These are phyloP conservation scores for Ilex asprella DNA, from an alignment of 257 asterid genomes.

Conservation along the genomic window DNA sequence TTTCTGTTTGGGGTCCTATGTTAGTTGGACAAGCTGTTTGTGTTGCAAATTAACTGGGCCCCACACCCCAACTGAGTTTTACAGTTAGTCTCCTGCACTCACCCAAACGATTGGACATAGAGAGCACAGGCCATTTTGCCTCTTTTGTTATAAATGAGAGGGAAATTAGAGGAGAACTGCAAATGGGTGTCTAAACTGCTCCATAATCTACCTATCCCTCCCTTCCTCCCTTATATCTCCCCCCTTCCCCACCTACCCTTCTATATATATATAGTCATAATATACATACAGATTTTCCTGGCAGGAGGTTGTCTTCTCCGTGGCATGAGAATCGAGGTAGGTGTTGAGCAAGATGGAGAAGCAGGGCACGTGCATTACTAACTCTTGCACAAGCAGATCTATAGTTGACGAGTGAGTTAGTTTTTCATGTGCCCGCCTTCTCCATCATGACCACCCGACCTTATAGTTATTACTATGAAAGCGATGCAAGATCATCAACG, in stretches of 20 bases:
- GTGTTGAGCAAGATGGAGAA: constrained; percentile 94
- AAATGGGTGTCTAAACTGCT: constrained; percentile 2
- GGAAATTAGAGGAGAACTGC: background rate
- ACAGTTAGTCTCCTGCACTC: constrained; percentile 15
- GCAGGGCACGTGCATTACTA: constrained; percentile 99
- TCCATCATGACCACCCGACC: constrained; percentile 37
- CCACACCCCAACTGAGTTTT: constrained; percentile 11
- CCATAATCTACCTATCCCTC: background rate
- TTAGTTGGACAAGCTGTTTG: no score
- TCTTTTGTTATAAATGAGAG: constrained; percentile 31
- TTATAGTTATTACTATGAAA: background rate
- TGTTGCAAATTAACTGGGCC: constrained; percentile 4
- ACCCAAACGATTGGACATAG: constrained; percentile 10
- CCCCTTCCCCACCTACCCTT: no score
- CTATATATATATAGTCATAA: background rate
- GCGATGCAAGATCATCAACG: no score
- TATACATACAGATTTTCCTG: background rate
- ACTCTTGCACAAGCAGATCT: constrained; percentile 22
- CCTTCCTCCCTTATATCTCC: background rate
- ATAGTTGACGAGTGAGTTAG: constrained; percentile 17
- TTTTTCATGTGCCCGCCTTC: constrained; percentile 44
- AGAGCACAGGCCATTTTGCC: constrained; percentile 9
- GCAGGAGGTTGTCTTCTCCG: background rate
- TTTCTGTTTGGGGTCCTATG: no score
- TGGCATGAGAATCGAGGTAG: constrained; percentile 29